Conservation (phyloP, 2,329 filamentous ascomycete species). For the Trichophyton simii region DNA sequence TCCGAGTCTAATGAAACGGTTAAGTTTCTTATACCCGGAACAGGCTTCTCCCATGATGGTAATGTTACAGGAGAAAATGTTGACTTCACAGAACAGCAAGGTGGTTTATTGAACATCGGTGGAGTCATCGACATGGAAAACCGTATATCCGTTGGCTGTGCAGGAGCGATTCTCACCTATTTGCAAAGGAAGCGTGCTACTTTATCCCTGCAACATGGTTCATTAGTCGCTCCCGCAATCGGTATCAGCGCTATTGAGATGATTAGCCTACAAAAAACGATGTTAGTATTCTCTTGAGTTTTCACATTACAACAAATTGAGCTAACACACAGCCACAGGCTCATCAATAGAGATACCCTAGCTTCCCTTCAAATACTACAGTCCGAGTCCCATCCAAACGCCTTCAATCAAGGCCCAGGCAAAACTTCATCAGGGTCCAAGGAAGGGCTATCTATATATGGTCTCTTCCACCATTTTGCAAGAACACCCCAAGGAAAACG, state of each 20-base stretch:
- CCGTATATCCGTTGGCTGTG: constrained; percentile 63
- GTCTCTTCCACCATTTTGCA: constrained; percentile 62
- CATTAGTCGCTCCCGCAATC: constrained; percentile 43
- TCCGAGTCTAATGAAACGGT: constrained; percentile 37
- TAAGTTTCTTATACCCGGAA: constrained; percentile 51
- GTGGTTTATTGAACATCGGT: constrained; percentile 55
- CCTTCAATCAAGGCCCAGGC: constrained; percentile 59
- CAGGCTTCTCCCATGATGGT: constrained; percentile 36
- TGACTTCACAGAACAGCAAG: constrained; percentile 45
- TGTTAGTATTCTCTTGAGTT: constrained; percentile 32
- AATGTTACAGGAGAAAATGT: constrained; percentile 28
- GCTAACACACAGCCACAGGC: constrained; percentile 43
- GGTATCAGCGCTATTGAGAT: constrained; percentile 55
- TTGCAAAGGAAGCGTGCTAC: constrained; percentile 56
- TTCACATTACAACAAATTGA: neutral
- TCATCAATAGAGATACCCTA: constrained; percentile 69
- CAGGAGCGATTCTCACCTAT: constrained; percentile 72
- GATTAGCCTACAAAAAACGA: constrained; percentile 55
- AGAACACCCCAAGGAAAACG: constrained; percentile 66
- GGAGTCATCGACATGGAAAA: constrained; percentile 64
- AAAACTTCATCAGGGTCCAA: constrained; percentile 53
- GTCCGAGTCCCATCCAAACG: constrained; percentile 70
- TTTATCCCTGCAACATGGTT: constrained; percentile 50
- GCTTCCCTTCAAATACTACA: constrained; percentile 73
- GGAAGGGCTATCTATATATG: constrained; percentile 73